Base-by-base conservation (phyloP, 116 monocot genomes). In the Zostera marina region DNA sequence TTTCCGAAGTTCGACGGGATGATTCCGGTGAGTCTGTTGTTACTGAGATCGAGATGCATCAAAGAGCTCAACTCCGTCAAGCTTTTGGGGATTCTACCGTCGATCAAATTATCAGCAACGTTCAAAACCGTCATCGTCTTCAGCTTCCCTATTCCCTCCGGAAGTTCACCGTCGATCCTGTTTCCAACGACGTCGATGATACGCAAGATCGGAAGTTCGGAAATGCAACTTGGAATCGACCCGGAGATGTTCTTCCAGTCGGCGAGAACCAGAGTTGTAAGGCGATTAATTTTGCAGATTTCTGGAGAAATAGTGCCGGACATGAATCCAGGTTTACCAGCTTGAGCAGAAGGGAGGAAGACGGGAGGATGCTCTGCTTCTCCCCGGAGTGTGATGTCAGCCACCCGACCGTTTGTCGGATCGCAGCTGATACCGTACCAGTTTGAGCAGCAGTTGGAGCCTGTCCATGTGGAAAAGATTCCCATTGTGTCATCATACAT, bases 351-450 rank as follows among this genome's bases (percentile, higher is more conserved):
- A 52, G 78, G 69, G 62, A 80, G 58, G 55, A 59, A 60, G 42
- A 73, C 60, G 53, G 87, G 72, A 13, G 81, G 79, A 56, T 92
- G 83, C 42, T 87, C 83, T 9, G 92, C 71, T 60, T 92, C 92
- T 14, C 92, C 92, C 14, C 92, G 87, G 56, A 92, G 87, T 15
- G 64, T 55, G 56, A 92, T 16, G 53, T 81, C 81, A 38, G 72
- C 72, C 2, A 92, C 87, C 53, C 78, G 78, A 44, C 87, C 81
- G 26, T 63, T 70, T 22, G 70, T 54, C 4, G 83, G 92, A 58
- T 87, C 81, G 72, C 92, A 92, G 65, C 73, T 72, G 40, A 92
- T 81, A 62, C 87, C 92, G 70, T 83, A 79, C 92, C 92, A 82
- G 62, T 52, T 22, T 47, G 69, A 56, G 81, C 83, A 87, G 77